phyloP scores from a whole-genome alignment of 306 rosid genomes.

The Castanopsis chinensis region DNA sequence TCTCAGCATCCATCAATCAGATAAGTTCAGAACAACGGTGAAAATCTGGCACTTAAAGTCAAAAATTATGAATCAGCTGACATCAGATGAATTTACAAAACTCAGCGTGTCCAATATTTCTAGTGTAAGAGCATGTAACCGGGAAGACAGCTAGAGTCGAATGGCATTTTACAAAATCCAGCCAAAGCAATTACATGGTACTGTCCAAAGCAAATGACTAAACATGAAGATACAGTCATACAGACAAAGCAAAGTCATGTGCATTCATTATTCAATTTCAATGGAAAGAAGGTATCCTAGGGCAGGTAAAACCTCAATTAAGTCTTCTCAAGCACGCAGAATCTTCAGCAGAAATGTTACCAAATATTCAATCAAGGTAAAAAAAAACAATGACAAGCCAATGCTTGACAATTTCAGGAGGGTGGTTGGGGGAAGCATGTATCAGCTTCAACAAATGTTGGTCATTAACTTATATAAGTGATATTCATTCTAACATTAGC shows the following conservation, averaged over 20 bases:
- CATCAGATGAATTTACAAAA: neutral
- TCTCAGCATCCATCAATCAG: conserved; percentile 81
- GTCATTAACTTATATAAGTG: too few relatives aligned
- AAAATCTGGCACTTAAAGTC: conserved; percentile 48
- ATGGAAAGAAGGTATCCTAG: neutral
- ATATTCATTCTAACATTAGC: too few relatives aligned
- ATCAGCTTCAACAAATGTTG: too few relatives aligned
- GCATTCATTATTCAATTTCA: neutral
- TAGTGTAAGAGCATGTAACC: neutral
- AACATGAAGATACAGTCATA: neutral
- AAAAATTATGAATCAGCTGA: neutral
- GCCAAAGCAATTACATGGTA: neutral
- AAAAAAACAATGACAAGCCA: neutral
- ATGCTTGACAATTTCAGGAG: too few relatives aligned
- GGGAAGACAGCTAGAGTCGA: neutral
- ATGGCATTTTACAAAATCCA: neutral
- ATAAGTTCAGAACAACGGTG: conserved; percentile 68
- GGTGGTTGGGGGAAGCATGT: too few relatives aligned
- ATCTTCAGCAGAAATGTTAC: neutral
- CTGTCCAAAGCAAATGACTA: neutral
- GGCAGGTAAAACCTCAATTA: neutral
- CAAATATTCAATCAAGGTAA: neutral
- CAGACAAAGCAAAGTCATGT: neutral
- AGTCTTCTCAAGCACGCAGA: neutral
- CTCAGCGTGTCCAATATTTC: neutral